These are phyloP conservation scores for Nannochloris sp. DNA, from an alignment of 139 green algal genomes.

Conservation along the genomic window DNA sequence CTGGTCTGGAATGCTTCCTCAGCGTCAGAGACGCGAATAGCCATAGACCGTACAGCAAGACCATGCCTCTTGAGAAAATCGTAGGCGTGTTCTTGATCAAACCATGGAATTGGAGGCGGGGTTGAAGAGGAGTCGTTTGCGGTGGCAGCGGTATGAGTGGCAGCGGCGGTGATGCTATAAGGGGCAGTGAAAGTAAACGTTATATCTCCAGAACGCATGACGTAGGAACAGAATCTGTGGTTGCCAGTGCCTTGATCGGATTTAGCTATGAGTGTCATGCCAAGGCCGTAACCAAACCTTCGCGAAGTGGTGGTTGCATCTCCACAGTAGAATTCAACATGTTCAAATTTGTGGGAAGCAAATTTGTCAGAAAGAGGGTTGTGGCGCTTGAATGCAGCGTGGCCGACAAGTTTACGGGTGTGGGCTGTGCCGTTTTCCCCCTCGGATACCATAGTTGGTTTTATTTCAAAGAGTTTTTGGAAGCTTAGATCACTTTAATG, in stretches of 20 bases:
- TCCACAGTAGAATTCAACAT: conserved; percentile 89
- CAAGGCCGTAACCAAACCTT: conserved; percentile 83
- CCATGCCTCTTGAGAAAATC: conserved; percentile 83
- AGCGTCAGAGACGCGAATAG: conserved; percentile 79
- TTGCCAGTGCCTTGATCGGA: conserved; percentile 86
- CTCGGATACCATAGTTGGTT: too few species aligned
- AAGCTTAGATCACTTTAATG: too few species aligned
- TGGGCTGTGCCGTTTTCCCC: not conserved
- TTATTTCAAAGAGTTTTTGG: too few species aligned
- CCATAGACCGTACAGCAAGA: conserved; percentile 79
- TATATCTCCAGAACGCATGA: conserved; percentile 76
- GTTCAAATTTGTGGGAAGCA: conserved; percentile 68
- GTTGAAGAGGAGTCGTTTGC: conserved; percentile 11
- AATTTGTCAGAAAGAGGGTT: conserved; percentile 79
- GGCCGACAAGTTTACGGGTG: conserved; percentile 10
- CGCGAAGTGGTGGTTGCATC: conserved; percentile 79
- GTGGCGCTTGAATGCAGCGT: conserved; percentile 23
- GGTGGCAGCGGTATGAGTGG: too few species aligned
- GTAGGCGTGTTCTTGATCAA: conserved; percentile 43
- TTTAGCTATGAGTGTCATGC: conserved; percentile 83
- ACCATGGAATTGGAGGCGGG: conserved; percentile 37
- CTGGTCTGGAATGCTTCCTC: conserved; percentile 55
- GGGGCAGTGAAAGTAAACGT: conserved; percentile 91
- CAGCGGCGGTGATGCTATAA: too few species aligned
- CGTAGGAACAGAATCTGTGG: conserved; percentile 74